Base-by-base conservation (phyloP, 371 early-diverging fungal species). In the Syncephalastrum racemosum region DNA sequence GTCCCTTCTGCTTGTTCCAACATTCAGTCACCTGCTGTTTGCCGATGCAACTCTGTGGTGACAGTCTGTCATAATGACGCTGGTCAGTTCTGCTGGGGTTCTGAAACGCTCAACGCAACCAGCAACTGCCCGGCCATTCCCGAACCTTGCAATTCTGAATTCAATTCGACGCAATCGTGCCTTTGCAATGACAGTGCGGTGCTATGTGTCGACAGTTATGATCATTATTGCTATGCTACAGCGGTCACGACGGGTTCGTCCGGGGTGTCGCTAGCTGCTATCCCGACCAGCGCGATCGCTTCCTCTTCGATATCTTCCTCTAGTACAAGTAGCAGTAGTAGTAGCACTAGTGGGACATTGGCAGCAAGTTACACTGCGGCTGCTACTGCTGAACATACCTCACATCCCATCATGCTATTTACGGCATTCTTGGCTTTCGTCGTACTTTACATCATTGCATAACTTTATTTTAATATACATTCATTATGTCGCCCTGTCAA, bases 61-160 rank as follows among this genome's bases (percentile, higher is more conserved):
- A 76, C 73, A 3, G 56, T 63, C 4, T 76, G 77, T 45, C 44
- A 64, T 20, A 72, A 67, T 43, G 49, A 46, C 23, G 44, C 36
- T 24, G 52, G 53, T 13, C 67, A 70, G 19, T 76, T 61, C 57
- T 76, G 77, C 53, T 76, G 77, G 77, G 77, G 77, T 16, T 73
- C 73, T 8, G 16, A 50, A n/a, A 53, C 64, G 0, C 46, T 76
- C 46, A 72, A 51, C 51, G 52, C 60, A 5, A 63, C 60, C 25
- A 52, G 57, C 16, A 43, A 39, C 6, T 75, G 75, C 39, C 75
- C 75, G 51, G 42, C 63, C 15, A 46, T 67, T n/a, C 73, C 77
- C 45, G 46, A 54, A 3, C 55, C 64, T 2, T 76, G 77, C 57
- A 46, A 40, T 25, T 56, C 58, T 0, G 36, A 63, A 7, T 66